phyloP scores from a whole-genome alignment of 164 flowering plant species.

The Magnolia kwangsiensis region DNA sequence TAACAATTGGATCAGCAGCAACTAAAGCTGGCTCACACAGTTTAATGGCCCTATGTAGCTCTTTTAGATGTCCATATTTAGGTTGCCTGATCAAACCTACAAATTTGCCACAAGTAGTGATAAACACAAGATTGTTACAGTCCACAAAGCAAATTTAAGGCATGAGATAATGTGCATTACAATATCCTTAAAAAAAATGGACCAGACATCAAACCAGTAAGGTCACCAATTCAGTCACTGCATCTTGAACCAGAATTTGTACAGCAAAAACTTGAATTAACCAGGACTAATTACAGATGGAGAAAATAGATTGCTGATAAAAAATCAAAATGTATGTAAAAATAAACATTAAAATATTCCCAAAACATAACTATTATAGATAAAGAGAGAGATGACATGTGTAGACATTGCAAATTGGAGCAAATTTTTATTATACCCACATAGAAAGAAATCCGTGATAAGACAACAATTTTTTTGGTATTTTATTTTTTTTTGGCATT shows the following conservation, averaged over 20 bases:
- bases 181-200: background rate
- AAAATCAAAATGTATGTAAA: too few species aligned
- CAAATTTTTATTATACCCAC: too few species aligned
- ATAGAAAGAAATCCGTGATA: too few species aligned
- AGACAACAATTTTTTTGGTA: too few species aligned
- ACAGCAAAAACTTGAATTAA: background rate
- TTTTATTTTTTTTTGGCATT: too few species aligned
- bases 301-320: too few species aligned
- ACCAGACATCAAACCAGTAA: background rate
- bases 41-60: constrained; percentile 83
- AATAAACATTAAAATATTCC: background rate
- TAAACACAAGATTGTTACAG: background rate
- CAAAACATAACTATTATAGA: background rate
- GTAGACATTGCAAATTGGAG: background rate
- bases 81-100: constrained; percentile 86
- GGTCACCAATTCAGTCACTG: background rate
- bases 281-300: too few species aligned
- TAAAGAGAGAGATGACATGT: background rate
- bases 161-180: background rate
- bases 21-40: constrained; percentile 70
- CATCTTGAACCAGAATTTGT: background rate
- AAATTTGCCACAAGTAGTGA: constrained; percentile 4
- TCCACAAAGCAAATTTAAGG: background rate
- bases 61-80: constrained; percentile 87
- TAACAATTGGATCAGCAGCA: constrained; percentile 73